phyloP scores from a whole-genome alignment of 345 rosid genomes.

The Bruguiera gymnorhiza region DNA sequence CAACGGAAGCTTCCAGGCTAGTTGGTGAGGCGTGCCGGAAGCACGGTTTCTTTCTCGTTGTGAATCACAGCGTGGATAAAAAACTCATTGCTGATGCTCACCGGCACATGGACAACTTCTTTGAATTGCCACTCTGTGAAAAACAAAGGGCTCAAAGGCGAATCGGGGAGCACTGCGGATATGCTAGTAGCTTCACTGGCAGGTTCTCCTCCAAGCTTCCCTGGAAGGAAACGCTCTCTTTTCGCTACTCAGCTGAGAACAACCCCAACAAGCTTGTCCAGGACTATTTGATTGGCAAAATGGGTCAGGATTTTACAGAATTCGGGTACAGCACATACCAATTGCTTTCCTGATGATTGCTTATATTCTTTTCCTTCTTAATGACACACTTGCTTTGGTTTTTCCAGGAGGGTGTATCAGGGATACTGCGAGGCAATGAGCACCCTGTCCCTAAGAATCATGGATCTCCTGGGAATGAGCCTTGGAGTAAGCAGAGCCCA shows the following conservation, averaged over 20 bases:
- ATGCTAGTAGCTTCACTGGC: constrained; percentile 97
- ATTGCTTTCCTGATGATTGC: neutral
- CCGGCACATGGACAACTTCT: constrained; percentile 61
- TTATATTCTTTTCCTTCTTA: neutral
- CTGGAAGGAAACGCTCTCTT: constrained; percentile 96
- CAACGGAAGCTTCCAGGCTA: constrained; percentile 53
- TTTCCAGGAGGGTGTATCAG: constrained; percentile 63
- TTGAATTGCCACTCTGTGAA: constrained; percentile 60
- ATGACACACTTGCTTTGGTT: neutral
- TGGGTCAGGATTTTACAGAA: constrained; percentile 62
- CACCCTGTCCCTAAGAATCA: constrained; percentile 72
- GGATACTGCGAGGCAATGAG: constrained; percentile 86
- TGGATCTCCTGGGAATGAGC: constrained; percentile 85
- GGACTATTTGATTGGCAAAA: constrained; percentile 49
- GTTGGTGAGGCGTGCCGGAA: constrained; percentile 66
- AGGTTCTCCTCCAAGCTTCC: constrained; percentile 88
- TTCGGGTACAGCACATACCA: constrained; percentile 50
- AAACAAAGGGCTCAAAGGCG: constrained; percentile 80
- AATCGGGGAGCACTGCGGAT: constrained; percentile 78
- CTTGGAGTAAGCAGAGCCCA: constrained; percentile 52
- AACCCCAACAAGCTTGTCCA: constrained; percentile 42
- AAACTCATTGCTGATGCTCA: constrained; percentile 65
- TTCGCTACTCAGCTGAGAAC: constrained; percentile 50
- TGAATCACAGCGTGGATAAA: constrained; percentile 77
- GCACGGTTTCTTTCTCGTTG: constrained; percentile 89